Evolutionary conservation across 129 eudicot genomes (phyloP).

Genomic region (Flaveria linearis): DNA sequence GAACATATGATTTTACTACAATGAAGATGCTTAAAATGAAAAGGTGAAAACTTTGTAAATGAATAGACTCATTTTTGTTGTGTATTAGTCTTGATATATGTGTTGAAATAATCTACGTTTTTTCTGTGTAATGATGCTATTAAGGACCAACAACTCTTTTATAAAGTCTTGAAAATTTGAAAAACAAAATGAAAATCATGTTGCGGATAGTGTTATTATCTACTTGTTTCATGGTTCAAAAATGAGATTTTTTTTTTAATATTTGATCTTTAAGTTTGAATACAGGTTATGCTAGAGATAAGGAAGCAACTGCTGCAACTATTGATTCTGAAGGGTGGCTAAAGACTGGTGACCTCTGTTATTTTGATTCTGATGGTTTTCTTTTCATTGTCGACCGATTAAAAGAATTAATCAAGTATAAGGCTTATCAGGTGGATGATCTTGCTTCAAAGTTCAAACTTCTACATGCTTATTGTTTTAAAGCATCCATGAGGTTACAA

Average conservation of each 20-base stretch:
- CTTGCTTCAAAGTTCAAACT: slow-evolving; percentile 9
- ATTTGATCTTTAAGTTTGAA: slow-evolving; percentile 12
- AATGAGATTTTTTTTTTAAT: neutral
- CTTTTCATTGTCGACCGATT: slow-evolving; percentile 78
- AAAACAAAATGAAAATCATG: neutral
- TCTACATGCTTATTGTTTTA: neutral
- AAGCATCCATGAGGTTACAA: slow-evolving; percentile 16
- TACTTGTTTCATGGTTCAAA: slow-evolving; percentile 3
- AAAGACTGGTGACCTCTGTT: slow-evolving; percentile 90
- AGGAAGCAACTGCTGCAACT: slow-evolving; percentile 72
- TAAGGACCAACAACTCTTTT: slow-evolving; percentile 1
- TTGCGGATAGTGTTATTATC: neutral
- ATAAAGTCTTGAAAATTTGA: neutral
- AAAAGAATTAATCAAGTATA: slow-evolving; percentile 85
- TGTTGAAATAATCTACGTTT: neutral
- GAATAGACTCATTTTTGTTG: neutral
- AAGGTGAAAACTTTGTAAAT: neutral
- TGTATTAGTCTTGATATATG: neutral
- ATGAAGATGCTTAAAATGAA: neutral
- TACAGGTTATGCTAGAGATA: slow-evolving; percentile 81
- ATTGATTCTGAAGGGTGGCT: slow-evolving; percentile 87
- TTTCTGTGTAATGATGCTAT: neutral
- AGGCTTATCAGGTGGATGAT: slow-evolving; percentile 79
- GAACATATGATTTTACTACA: neutral
- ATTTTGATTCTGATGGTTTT: slow-evolving; percentile 76